Conservation (phyloP, 2,329 filamentous ascomycete species). For the Xylariaceae sp. region DNA sequence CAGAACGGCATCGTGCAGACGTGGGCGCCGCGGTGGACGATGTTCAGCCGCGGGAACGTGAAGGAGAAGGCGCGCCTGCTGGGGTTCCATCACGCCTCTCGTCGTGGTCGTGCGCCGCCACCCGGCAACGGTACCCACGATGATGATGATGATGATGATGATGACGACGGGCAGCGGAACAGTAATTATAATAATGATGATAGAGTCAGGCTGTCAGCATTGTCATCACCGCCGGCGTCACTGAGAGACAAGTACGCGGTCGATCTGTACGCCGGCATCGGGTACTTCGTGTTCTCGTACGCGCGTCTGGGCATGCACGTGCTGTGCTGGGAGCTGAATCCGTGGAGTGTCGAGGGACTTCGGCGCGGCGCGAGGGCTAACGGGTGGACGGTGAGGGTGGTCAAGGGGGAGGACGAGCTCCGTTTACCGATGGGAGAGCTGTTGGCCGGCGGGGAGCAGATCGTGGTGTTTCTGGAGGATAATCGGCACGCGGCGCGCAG, state of each 20-base stretch:
- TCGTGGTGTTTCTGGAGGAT: slow-evolving; percentile 71
- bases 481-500: slow-evolving; percentile 58
- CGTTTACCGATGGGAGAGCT: slow-evolving; percentile 36
- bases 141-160: too few relatives aligned
- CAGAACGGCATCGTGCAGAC: slow-evolving; percentile 82
- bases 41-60: slow-evolving; percentile 92
- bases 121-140: not conserved
- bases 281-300: slow-evolving; percentile 91
- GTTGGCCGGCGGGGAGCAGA: slow-evolving; percentile 51
- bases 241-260: slow-evolving; percentile 55
- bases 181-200: not conserved
- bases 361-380: slow-evolving; percentile 73
- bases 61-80: slow-evolving; percentile 83
- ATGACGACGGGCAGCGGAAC: not conserved
- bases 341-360: slow-evolving; percentile 83
- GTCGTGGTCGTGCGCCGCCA: not conserved
- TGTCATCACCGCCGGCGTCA: not conserved
- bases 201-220: slow-evolving; percentile 1
- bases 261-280: slow-evolving; percentile 90
- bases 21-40: slow-evolving; percentile 89
- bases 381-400: slow-evolving; percentile 63
- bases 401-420: slow-evolving; percentile 45
- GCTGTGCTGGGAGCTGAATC: slow-evolving; percentile 88
- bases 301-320: slow-evolving; percentile 71
- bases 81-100: slow-evolving; percentile 43